Evolutionary conservation across 345 rosid species (phyloP), one percentile per base, ranked within the genome.

Genomic region (Ricinus communis): DNA sequence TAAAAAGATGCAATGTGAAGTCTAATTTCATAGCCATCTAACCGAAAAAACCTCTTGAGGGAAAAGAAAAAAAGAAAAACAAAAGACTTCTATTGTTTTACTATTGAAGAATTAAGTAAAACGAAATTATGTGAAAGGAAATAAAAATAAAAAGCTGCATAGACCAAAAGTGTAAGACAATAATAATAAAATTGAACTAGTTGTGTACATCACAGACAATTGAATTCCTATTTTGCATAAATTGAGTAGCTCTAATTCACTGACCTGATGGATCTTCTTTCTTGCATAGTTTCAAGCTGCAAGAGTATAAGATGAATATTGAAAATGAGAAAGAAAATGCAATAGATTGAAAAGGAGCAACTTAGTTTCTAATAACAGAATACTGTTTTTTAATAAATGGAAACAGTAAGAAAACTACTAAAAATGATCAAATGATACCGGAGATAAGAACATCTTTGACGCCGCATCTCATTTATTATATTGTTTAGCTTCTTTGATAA

Each of bases 211-310:
- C 27, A 4, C 8, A 52, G 56, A 52, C 9, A 52, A 21, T n/a
- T 52, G 9, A 8, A 21, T 52, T 52, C 9, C 27, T 19, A 5
- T 6, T 52, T 52, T 19, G 56, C 11, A n/a, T 52, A 52, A 52
- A 52, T n/a, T 0, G 56, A 52, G 56, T 52, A 52, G 1, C 25
- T 3, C 56, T 21, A 52, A 9, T 21, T 47, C 50, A 77, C 91
- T 85, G 52, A 92, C 97, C 97, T 79, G 91, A 85, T 75, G 80
- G 87, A 80, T 90, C 97, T 75, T 90, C 94, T 71, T 87, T 88
- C 86, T 82, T 92, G 90, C 96, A 90, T 55, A 92, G 67, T 70
- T 80, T 85, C 46, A 92, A 52, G 55, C 97, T 92, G 94, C 80
- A 77, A 69, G 65, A 73, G 24, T 5, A 21, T 40, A 51, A 70